phyloP scores from a whole-genome alignment of 306 rosid genomes.

The Citrullus amarus region DNA sequence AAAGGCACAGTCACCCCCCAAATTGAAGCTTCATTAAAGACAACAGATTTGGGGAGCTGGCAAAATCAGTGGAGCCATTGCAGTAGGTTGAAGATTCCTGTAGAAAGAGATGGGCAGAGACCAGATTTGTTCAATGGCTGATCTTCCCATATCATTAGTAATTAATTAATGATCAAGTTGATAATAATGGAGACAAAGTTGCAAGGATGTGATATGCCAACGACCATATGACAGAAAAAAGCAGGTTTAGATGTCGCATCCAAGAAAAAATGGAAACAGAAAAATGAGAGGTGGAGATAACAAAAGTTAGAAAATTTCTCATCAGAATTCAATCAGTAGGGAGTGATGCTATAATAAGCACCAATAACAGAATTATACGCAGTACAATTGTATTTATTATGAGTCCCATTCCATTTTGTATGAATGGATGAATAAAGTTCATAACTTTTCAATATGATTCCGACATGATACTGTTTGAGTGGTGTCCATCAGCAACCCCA shows the following conservation, averaged over 20 bases:
- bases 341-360: not conserved
- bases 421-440: not conserved
- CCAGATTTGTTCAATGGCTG: not conserved
- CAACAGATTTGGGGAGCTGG: not conserved
- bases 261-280: not conserved
- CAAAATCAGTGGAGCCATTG: not conserved
- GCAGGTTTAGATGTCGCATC: constrained; percentile 8
- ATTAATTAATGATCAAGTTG: not conserved
- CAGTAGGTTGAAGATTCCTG: not conserved
- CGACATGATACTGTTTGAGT: constrained; percentile 5
- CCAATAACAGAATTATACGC: not conserved
- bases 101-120: not conserved
- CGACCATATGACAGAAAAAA: not conserved
- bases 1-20: not conserved
- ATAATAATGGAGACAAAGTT: constrained; percentile 6
- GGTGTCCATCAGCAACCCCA: constrained; percentile 9
- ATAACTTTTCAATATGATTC: constrained; percentile 5
- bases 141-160: not conserved
- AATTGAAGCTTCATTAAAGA: not conserved
- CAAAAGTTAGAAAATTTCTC: not conserved
- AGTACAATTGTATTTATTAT: not conserved
- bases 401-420: not conserved
- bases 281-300: constrained; percentile 1
- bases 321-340: not conserved
- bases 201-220: constrained; percentile 4